A percentile compares a stretch with the other conserved stretches of the same genome.
phyloP scores from a whole-genome alignment of 768 basidiomycete species.

The Cantharellus cinnabarinus region DNA sequence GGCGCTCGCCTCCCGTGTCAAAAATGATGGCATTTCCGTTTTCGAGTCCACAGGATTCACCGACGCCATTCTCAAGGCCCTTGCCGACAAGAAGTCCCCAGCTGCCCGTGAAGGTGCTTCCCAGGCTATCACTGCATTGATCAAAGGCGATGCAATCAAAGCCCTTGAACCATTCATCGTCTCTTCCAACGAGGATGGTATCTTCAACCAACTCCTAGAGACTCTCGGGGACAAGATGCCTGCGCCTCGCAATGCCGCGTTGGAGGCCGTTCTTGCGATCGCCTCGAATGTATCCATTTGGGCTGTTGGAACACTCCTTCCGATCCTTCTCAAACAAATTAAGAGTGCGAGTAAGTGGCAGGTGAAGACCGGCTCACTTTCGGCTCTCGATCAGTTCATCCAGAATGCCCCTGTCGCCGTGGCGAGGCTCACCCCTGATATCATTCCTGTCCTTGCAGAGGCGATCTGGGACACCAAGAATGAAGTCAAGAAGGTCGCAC shows the following conservation, averaged over 20 bases:
- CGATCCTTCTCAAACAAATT: constrained; percentile 77
- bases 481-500: constrained; percentile 96
- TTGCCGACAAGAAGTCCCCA: constrained; percentile 88
- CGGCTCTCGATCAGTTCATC: constrained; percentile 73
- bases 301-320: constrained; percentile 66
- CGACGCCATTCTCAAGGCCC: constrained; percentile 61
- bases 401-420: constrained; percentile 62
- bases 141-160: constrained; percentile 46
- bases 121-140: constrained; percentile 41
- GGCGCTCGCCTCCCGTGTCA: constrained; percentile 46
- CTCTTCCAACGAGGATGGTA: constrained; percentile 39
- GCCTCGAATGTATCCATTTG: constrained; percentile 71
- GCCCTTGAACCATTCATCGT: constrained; percentile 80
- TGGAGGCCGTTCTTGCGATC: constrained; percentile 62
- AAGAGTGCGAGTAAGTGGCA: constrained; percentile 97
- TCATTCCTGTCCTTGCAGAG: constrained; percentile 83
- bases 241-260: constrained; percentile 63
- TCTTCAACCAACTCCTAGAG: constrained; percentile 75
- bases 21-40: constrained; percentile 70
- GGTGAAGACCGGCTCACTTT: constrained; percentile 74
- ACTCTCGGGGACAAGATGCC: constrained; percentile 89
- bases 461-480: constrained; percentile 99
- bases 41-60: constrained; percentile 49
- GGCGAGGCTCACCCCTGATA: constrained; percentile 79
- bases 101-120: constrained; percentile 81